Evolutionary conservation across 371 early-diverging fungal genomes (phyloP).

Genomic region (Actinomortierella ambigua): DNA sequence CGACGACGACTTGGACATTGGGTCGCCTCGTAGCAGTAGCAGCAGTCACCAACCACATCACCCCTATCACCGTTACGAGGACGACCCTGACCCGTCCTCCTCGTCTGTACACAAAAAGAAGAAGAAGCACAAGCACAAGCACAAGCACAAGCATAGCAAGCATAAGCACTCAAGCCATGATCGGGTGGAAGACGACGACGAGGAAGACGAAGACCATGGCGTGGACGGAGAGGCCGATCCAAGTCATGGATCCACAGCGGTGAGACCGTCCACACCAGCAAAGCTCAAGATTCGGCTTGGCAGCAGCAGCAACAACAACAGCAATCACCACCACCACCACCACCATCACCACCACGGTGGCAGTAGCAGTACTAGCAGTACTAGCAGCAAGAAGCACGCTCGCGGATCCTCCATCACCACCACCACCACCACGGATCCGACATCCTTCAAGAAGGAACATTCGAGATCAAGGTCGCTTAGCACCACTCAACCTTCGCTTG

Average conservation of each 20-base stretch:
- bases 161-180: constrained; percentile 7
- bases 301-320: neutral
- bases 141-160: constrained; percentile 26
- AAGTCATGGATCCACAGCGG: neutral
- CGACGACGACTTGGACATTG: no score
- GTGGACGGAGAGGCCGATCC: constrained; percentile 1
- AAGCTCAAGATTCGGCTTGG: no score
- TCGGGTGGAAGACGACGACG: constrained; percentile 1
- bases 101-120: constrained; percentile 29
- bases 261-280: no score
- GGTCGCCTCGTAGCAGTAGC: no score
- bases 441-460: no score
- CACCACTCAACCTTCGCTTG: constrained; percentile 5
- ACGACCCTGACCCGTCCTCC: no score
- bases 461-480: constrained; percentile 20
- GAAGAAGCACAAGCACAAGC: constrained; percentile 40
- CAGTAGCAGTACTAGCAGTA: neutral
- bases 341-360: no score
- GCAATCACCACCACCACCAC: neutral
- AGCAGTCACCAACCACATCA: no score
- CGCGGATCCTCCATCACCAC: neutral
- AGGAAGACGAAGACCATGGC: neutral
- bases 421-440: constrained; percentile 1
- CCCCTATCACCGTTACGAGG: no score
- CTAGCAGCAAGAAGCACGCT: neutral